Evolutionary conservation across 768 basidiomycete genomes (phyloP).

Genomic region (Solioccasus polychromus): DNA sequence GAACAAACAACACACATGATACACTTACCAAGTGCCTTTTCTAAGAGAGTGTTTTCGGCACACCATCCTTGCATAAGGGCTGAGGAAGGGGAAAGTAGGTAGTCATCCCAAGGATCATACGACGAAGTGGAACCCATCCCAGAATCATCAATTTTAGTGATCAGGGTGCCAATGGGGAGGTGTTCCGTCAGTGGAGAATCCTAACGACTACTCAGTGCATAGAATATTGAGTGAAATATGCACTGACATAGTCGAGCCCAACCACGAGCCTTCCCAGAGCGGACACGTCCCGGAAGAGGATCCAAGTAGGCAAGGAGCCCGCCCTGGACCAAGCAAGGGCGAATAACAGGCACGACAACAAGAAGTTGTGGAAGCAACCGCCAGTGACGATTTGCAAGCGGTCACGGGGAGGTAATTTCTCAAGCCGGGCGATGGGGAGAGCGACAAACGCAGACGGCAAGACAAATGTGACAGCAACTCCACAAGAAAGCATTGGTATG

Average conservation of each 20-base stretch:
- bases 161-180: slow-evolving; percentile 53
- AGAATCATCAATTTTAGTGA: slow-evolving; percentile 66
- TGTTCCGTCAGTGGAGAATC: slow-evolving; percentile 59
- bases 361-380: slow-evolving; percentile 77
- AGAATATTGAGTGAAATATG: not conserved
- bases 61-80: slow-evolving; percentile 58
- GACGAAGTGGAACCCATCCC: slow-evolving; percentile 32
- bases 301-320: slow-evolving; percentile 25
- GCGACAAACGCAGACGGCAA: slow-evolving; percentile 76
- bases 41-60: slow-evolving; percentile 36
- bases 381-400: slow-evolving; percentile 65
- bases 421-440: slow-evolving; percentile 44
- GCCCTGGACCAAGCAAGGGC: slow-evolving; percentile 33
- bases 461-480: slow-evolving; percentile 56
- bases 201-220: slow-evolving; percentile 33
- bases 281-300: slow-evolving; percentile 53
- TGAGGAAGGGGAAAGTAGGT: slow-evolving; percentile 33
- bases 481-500: slow-evolving; percentile 59
- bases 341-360: slow-evolving; percentile 51
- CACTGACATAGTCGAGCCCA: slow-evolving; percentile 50
- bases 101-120: slow-evolving; percentile 45
- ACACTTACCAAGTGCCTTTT: slow-evolving; percentile 15
- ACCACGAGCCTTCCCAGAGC: slow-evolving; percentile 54
- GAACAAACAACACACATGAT: not conserved
- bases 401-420: slow-evolving; percentile 36